A percentile compares a stretch with the other conserved stretches of the same genome.
phyloP scores from a whole-genome alignment of 257 asterid genomes.

The Salvia hispanica region DNA sequence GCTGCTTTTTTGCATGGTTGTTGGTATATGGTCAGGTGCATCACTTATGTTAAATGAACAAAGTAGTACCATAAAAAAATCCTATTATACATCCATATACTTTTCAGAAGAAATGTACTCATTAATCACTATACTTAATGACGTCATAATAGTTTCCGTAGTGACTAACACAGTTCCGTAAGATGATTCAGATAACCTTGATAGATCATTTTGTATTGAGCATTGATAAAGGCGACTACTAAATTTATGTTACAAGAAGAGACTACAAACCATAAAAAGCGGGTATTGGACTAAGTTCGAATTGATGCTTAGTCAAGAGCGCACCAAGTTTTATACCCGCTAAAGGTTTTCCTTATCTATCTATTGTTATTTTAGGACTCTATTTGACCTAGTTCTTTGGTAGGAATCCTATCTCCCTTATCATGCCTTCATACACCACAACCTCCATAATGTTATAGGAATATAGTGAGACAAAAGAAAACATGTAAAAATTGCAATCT shows the following conservation, averaged over 20 bases:
- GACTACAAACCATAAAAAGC: too few species aligned
- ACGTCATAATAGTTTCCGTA: neutral
- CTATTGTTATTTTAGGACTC: too few species aligned
- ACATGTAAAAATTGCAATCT: slow-evolving; percentile 2
- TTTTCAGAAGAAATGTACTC: neutral
- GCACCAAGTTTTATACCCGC: too few species aligned
- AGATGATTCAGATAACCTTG: neutral
- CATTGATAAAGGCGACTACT: too few species aligned
- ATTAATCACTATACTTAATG: neutral
- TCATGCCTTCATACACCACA: slow-evolving; percentile 89
- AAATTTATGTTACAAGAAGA: neutral
- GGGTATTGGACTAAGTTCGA: too few species aligned
- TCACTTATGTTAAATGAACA: neutral
- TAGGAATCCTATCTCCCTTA: slow-evolving; percentile 57
- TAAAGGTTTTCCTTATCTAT: too few species aligned
- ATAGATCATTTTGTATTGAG: too few species aligned
- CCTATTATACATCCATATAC: neutral
- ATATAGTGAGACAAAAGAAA: slow-evolving; percentile 41
- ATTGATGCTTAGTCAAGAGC: too few species aligned
- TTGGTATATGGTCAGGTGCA: neutral
- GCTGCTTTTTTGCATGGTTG: neutral
- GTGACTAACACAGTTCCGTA: neutral
- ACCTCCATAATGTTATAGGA: slow-evolving; percentile 67
- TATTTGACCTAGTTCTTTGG: too few species aligned
- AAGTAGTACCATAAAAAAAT: neutral